Percentiles rank a stretch among this genome's conserved stretches.
Conservation (phyloP, 192 early-diverging fungal genomes). For the Radiomyces spectabilis region DNA sequence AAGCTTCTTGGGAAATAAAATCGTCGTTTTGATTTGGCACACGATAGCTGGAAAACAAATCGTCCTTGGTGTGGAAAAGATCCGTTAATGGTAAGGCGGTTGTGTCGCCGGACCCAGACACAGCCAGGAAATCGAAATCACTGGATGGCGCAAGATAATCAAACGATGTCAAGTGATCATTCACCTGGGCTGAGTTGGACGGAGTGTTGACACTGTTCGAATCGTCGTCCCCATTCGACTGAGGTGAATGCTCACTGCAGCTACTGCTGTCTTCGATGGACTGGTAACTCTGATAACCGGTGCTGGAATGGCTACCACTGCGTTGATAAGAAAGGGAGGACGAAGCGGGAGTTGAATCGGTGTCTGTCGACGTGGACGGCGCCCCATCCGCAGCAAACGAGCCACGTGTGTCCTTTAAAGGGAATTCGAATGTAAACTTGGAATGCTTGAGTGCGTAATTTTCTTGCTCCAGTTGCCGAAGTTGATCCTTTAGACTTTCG, state of each 20-base stretch:
- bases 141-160: neutral
- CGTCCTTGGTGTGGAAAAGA: conserved; percentile 15
- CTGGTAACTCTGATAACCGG: too few relatives aligned
- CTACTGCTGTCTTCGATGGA: conserved; percentile 4
- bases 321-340: too few relatives aligned
- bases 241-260: neutral
- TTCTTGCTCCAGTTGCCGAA: conserved; percentile 46
- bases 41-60: conserved; percentile 12
- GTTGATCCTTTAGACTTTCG: conserved; percentile 37
- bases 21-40: neutral
- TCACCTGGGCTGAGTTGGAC: neutral
- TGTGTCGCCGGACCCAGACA: too few relatives aligned
- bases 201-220: neutral
- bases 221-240: conserved; percentile 9
- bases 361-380: neutral
- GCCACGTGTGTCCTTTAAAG: too few relatives aligned
- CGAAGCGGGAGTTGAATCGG: too few relatives aligned
- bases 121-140: neutral
- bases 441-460: conserved; percentile 50
- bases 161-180: neutral
- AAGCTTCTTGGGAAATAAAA: conserved; percentile 3
- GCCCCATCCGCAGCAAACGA: neutral
- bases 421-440: conserved; percentile 49
- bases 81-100: too few relatives aligned
- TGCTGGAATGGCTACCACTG: too few relatives aligned